These are phyloP conservation scores for Rosa hybrid DNA, from an alignment of 331 rosid species.

Conservation along the genomic window DNA sequence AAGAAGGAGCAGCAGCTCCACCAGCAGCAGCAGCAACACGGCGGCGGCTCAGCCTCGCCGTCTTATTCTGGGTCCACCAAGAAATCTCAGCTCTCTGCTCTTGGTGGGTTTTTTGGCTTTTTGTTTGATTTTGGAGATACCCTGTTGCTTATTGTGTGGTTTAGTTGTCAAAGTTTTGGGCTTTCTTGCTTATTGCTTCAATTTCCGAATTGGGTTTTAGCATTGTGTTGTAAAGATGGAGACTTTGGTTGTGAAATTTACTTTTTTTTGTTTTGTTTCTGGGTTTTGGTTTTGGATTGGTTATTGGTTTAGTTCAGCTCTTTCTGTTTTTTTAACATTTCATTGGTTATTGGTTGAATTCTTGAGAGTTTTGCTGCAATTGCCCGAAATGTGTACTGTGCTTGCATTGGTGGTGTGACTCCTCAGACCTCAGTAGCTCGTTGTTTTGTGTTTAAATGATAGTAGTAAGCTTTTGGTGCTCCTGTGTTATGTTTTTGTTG, in stretches of 20 bases:
- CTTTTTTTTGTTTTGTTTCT: background rate
- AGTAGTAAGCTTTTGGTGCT: background rate
- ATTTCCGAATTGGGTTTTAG: background rate
- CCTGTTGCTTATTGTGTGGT: background rate
- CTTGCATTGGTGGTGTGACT: background rate
- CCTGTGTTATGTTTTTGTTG: background rate
- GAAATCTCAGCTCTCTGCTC: constrained; percentile 55
- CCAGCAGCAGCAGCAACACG: background rate
- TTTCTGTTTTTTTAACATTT: background rate
- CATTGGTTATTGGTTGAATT: background rate
- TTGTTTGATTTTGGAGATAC: background rate
- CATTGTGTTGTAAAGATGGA: constrained; percentile 3
- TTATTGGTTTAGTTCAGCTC: background rate
- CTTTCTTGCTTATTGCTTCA: constrained; percentile 10
- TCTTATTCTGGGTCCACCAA: constrained; percentile 49
- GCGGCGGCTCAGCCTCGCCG: constrained; percentile 41
- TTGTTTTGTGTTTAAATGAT: background rate
- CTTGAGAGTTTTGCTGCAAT: background rate
- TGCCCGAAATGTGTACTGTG: background rate
- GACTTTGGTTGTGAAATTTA: background rate
- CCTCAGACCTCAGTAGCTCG: background rate
- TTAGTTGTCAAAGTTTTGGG: background rate
- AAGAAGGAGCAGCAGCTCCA: constrained; percentile 37
- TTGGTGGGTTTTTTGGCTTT: constrained; percentile 41
- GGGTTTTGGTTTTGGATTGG: background rate